phyloP scores from a whole-genome alignment of 768 basidiomycete genomes.

The Gymnopilus dilepis region DNA sequence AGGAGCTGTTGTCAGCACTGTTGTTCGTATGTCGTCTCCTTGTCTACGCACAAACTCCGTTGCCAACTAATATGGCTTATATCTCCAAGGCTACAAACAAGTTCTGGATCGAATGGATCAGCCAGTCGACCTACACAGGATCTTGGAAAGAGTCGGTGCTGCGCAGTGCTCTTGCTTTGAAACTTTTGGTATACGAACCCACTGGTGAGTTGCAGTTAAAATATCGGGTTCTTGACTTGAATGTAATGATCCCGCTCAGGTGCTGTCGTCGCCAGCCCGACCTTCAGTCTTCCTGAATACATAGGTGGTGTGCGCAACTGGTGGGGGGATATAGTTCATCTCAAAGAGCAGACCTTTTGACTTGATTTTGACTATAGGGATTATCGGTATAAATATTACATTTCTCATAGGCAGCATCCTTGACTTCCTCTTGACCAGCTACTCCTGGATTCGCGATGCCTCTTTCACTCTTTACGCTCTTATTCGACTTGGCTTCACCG shows the following conservation, averaged over 20 bases:
- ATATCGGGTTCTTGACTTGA: neutral
- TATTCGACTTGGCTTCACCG: constrained; percentile 91
- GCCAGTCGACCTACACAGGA: constrained; percentile 87
- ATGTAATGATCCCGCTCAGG: constrained; percentile 43
- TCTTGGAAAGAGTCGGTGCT: constrained; percentile 96
- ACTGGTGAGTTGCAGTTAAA: constrained; percentile 54
- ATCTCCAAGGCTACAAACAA: constrained; percentile 61
- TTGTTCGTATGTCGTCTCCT: constrained; percentile 50
- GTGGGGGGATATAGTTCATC: too few species aligned
- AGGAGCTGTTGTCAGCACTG: constrained; percentile 62
- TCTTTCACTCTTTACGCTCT: constrained; percentile 96
- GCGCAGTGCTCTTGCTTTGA: constrained; percentile 91
- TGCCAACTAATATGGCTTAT: neutral
- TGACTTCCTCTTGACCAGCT: constrained; percentile 46
- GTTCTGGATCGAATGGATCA: constrained; percentile 92
- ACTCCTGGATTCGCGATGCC: constrained; percentile 94
- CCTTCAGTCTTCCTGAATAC: constrained; percentile 91
- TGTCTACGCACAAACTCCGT: neutral
- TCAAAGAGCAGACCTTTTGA: too few species aligned
- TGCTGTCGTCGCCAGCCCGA: constrained; percentile 93
- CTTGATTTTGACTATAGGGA: constrained; percentile 47
- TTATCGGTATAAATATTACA: constrained; percentile 53
- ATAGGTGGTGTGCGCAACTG: constrained; percentile 92
- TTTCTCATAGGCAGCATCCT: neutral
- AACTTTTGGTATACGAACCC: constrained; percentile 91